Evolutionary conservation across 495 filamentous ascomycete species (phyloP).

Genomic region (Tuber calosporum): DNA sequence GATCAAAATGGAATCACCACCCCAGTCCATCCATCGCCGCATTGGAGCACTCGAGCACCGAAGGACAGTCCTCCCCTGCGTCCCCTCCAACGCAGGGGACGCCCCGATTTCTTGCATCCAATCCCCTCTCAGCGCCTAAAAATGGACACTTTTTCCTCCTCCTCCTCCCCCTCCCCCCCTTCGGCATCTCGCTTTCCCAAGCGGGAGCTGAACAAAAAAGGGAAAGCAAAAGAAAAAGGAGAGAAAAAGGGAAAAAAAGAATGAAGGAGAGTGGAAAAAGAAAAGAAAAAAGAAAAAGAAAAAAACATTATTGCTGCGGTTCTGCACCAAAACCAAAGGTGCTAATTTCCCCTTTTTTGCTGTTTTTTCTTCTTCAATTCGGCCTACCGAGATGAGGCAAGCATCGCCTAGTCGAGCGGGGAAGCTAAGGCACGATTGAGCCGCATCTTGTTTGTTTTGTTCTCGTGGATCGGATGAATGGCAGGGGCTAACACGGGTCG

Average conservation of each 20-base stretch:
- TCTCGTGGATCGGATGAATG: not conserved
- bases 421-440: conserved; percentile 14
- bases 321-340: not conserved
- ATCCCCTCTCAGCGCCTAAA: conserved; percentile 13
- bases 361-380: not conserved
- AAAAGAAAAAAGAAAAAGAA: not conserved
- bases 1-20: conserved; percentile 1
- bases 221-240: not conserved
- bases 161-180: conserved; percentile 22
- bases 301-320: not conserved
- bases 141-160: conserved; percentile 20
- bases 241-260: not conserved
- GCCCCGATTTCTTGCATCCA: conserved; percentile 23
- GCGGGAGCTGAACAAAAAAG: conserved; percentile 16
- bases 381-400: conserved; percentile 35
- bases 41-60: not conserved
- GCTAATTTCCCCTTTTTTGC: not conserved
- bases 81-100: conserved; percentile 4
- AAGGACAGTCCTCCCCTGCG: not conserved
- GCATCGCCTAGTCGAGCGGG: conserved; percentile 12
- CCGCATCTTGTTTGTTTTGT: not conserved
- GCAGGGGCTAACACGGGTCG: not conserved
- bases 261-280: not conserved
- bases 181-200: conserved; percentile 31
- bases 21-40: not conserved